These are phyloP conservation scores for Kluyveromyces nonfermentans DNA, from an alignment of 805 yeast species.

Conservation along the genomic window DNA sequence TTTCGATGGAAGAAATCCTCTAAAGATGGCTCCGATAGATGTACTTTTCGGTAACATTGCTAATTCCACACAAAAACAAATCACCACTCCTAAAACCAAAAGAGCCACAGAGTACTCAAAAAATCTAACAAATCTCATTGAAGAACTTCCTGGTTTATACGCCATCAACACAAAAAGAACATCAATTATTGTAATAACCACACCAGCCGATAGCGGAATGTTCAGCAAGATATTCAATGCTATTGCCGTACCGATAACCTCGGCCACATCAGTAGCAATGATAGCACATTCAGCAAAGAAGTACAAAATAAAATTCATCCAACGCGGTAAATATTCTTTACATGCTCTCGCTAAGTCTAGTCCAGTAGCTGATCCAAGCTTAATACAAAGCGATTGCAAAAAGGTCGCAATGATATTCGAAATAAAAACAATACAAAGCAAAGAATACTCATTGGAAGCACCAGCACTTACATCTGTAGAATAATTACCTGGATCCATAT, in stretches of 20 bases:
- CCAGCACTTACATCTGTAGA: conserved; percentile 87
- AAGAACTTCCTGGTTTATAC: conserved; percentile 67
- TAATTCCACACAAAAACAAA: conserved; percentile 70
- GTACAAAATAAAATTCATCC: conserved; percentile 57
- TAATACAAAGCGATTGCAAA: conserved; percentile 73
- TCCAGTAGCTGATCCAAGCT: conserved; percentile 85
- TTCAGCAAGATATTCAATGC: conserved; percentile 67
- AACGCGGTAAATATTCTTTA: conserved; percentile 54
- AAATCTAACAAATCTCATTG: conserved; percentile 57
- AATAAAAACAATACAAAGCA: conserved; percentile 60
- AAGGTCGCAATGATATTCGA: conserved; percentile 82
- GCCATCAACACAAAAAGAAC: conserved; percentile 74
- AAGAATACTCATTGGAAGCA: conserved; percentile 63
- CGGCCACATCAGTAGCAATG: conserved; percentile 88
- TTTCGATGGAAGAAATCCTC: conserved; percentile 60
- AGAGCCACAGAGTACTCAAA: conserved; percentile 70
- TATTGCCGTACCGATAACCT: conserved; percentile 89
- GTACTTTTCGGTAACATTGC: conserved; percentile 39
- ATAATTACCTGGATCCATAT: conserved; percentile 92
- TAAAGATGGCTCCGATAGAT: conserved; percentile 42
- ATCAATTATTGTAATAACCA: conserved; percentile 67
- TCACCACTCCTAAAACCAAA: conserved; percentile 64
- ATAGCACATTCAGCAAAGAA: conserved; percentile 81
- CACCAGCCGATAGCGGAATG: conserved; percentile 72
- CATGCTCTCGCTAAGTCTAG: conserved; percentile 82